Evolutionary conservation across 148 eudicot species (phyloP).

Genomic region (Amaranthus palmeri): DNA sequence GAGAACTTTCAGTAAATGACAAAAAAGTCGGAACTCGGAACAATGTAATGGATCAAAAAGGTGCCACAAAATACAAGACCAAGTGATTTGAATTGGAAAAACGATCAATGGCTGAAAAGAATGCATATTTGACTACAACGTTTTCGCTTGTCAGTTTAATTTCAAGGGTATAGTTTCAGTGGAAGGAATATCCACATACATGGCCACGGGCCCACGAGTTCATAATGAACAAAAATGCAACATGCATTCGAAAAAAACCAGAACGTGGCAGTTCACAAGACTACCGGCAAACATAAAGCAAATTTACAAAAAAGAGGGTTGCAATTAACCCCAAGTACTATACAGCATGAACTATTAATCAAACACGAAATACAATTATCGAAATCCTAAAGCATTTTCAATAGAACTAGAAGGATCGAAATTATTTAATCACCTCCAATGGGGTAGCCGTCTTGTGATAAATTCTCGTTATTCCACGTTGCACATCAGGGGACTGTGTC

Average conservation of each 20-base stretch:
- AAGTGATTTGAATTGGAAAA: neutral
- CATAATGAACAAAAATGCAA: neutral
- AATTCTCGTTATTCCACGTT: conserved; percentile 91
- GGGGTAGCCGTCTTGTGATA: conserved; percentile 85
- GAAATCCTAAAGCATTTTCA: neutral
- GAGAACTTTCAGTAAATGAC: conserved; percentile 15
- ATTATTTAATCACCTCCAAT: conserved; percentile 57
- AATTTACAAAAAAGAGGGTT: neutral
- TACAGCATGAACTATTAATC: neutral
- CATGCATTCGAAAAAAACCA: neutral
- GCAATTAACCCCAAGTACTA: neutral
- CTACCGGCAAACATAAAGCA: neutral
- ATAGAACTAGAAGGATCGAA: neutral
- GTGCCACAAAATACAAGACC: neutral
- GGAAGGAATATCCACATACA: conserved; percentile 4
- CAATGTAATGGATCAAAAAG: neutral
- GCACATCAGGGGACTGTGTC: conserved; percentile 73
- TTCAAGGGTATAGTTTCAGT: neutral
- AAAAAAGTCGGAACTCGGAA: neutral
- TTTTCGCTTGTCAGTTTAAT: neutral
- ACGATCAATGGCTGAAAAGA: neutral
- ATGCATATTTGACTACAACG: neutral
- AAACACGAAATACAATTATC: neutral
- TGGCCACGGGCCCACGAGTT: neutral
- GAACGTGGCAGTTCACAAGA: neutral